These are phyloP conservation scores for Penicillium sumatraense DNA, from an alignment of 2,329 filamentous ascomycete genomes.

Conservation along the genomic window DNA sequence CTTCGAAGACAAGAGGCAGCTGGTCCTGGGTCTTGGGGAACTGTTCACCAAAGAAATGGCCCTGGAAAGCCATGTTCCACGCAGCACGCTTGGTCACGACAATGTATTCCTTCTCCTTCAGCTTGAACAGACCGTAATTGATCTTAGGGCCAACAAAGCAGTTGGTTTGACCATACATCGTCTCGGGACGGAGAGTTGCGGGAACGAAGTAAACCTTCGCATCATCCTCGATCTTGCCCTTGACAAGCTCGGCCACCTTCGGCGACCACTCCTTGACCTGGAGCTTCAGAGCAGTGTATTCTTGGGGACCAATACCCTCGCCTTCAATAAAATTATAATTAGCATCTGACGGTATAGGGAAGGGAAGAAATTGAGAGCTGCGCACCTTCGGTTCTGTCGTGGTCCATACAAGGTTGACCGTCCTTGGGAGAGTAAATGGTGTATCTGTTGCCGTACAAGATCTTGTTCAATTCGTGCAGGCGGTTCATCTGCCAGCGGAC, in stretches of 20 bases:
- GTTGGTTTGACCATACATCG: conserved; percentile 97
- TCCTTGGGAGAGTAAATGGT: conserved; percentile 93
- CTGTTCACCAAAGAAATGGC: conserved; percentile 68
- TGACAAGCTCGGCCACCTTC: conserved; percentile 70
- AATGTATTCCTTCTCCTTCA: conserved; percentile 77
- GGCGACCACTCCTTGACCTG: conserved; percentile 88
- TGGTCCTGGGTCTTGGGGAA: conserved; percentile 67
- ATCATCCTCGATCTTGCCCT: conserved; percentile 76
- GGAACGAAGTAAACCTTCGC: conserved; percentile 88
- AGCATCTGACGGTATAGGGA: not conserved
- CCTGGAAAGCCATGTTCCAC: conserved; percentile 96
- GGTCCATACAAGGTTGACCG: conserved; percentile 84
- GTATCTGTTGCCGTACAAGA: conserved; percentile 90
- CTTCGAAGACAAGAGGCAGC: conserved; percentile 73
- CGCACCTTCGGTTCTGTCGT: conserved; percentile 71
- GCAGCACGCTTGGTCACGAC: conserved; percentile 81
- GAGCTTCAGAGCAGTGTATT: conserved; percentile 91
- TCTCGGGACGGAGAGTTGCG: conserved; percentile 91
- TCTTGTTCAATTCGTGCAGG: conserved; percentile 85
- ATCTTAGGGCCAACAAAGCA: conserved; percentile 94
- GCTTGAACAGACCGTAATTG: conserved; percentile 85
- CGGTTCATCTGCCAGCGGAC: conserved; percentile 97
- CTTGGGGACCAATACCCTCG: conserved; percentile 82
- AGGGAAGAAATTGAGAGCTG: not conserved
- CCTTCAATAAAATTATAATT: conserved; percentile 46